Evolutionary conservation across 129 eudicot genomes (phyloP), one percentile per base, ranked within the genome.

Genomic region (Glebionis coronaria): DNA sequence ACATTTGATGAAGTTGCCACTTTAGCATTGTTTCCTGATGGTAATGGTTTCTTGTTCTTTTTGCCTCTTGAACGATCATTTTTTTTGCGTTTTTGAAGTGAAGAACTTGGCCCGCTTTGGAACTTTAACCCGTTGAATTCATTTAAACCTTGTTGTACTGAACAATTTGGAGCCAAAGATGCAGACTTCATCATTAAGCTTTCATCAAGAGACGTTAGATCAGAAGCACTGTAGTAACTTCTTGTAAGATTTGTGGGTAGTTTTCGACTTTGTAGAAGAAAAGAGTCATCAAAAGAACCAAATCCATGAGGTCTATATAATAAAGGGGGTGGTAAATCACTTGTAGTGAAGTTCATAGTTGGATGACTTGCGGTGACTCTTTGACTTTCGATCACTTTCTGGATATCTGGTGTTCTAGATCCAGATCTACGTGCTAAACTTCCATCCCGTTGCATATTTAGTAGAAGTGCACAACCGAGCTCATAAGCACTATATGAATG

Each of bases 81-180:
- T 42, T 68, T 75, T 56, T 76, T 76, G 44, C 28, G 58, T 27
- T 61, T 76, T 28, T 44, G 63, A 68, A 35, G 50, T 51, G 70
- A 21, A 40, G 70, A 60, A 76, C 12, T 42, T 44, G 75, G 4
- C 19, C 80, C 80, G 0, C 65, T 27, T 76, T 70, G 49, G 55
- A 64, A 68, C 56, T 80, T 72, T 50, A 72, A 72, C 78, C 76
- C 54, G 12, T 83, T 70, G 31, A 74, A 64, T 51, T 74, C 92
- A 46, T 62, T 77, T 1, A 76, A 56, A n/a, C 58, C 72, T 65
- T 56, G 66, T 12, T 20, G 58, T 19, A 44, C 12, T 53, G 69
- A 40, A 44, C 47, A 56, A 14, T 44, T 40, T 12, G 61, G 78
- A 44, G 50, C 68, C 62, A 67, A 67, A 35, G 69, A 67, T 49